Evolutionary conservation across 108 stramenopile genomes (phyloP).

Genomic region (Parmales sp.): DNA sequence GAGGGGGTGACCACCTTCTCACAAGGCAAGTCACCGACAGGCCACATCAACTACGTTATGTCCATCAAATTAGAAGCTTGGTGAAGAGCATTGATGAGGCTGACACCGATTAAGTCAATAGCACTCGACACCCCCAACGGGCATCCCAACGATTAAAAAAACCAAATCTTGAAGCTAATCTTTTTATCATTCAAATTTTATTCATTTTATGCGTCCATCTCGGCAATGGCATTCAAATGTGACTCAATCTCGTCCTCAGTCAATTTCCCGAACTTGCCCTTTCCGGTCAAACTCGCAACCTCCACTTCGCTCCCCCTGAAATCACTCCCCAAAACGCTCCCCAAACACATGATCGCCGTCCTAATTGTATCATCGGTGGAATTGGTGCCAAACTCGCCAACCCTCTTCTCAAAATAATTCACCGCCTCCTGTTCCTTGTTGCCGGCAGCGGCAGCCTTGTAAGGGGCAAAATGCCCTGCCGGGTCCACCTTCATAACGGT

Average conservation of each 20-base stretch:
- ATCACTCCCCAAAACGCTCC: constrained; percentile 85
- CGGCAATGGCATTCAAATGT: constrained; percentile 96
- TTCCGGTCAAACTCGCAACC: constrained; percentile 69
- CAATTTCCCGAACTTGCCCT: constrained; percentile 65
- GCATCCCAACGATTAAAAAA: too few relatives aligned
- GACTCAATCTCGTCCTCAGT: constrained; percentile 87
- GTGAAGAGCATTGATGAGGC: too few relatives aligned
- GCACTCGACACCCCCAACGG: too few relatives aligned
- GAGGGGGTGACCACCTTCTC: neutral
- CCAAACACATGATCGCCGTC: constrained; percentile 84
- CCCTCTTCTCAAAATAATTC: constrained; percentile 95
- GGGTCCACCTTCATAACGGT: constrained; percentile 93
- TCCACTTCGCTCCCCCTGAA: constrained; percentile 93
- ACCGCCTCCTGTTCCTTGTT: constrained; percentile 96
- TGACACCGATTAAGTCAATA: too few relatives aligned
- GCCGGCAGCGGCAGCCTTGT: constrained; percentile 82
- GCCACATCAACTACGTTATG: neutral
- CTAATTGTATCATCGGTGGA: constrained; percentile 53
- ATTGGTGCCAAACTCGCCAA: constrained; percentile 52
- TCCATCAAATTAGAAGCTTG: neutral
- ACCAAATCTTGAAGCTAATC: too few relatives aligned
- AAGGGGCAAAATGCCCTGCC: constrained; percentile 94
- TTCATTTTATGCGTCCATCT: constrained; percentile 33
- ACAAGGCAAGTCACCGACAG: neutral
- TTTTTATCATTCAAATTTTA: neutral